Conservation (phyloP, 768 basidiomycete species). For the Antrodiella citrinella region DNA sequence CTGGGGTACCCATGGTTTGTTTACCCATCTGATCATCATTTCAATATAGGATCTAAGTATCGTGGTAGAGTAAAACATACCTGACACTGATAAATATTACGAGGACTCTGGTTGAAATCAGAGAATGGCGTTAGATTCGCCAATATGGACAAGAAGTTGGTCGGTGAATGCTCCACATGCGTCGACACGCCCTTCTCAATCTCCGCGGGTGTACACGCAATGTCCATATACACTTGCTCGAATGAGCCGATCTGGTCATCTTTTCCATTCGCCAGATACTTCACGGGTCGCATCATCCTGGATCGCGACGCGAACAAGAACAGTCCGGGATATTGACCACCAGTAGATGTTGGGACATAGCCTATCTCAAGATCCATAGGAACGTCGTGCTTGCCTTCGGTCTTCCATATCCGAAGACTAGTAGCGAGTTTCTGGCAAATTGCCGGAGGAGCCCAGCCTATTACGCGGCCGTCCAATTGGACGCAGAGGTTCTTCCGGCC, state of each 20-base stretch:
- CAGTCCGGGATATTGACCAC: constrained; percentile 95
- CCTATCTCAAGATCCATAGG: constrained; percentile 96
- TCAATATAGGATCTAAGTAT: neutral
- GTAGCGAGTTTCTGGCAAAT: constrained; percentile 76
- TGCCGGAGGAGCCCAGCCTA: constrained; percentile 82
- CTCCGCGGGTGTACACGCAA: constrained; percentile 85
- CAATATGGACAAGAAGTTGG: constrained; percentile 92
- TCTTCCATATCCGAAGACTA: constrained; percentile 90
- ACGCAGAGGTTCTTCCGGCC: constrained; percentile 78
- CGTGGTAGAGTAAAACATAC: constrained; percentile 31
- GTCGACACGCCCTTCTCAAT: constrained; percentile 66
- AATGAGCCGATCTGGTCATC: constrained; percentile 92
- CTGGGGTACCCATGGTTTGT: constrained; percentile 98
- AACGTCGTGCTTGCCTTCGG: constrained; percentile 71
- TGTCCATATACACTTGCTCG: constrained; percentile 99
- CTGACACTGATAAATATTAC: constrained; percentile 93
- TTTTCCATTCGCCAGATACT: constrained; percentile 76
- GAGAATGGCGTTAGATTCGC: constrained; percentile 98
- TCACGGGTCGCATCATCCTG: constrained; percentile 98
- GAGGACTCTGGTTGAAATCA: constrained; percentile 96
- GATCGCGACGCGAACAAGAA: constrained; percentile 83
- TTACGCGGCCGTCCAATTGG: constrained; percentile 91
- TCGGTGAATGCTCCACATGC: constrained; percentile 91
- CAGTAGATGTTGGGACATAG: constrained; percentile 72
- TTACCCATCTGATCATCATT: constrained; percentile 85